A percentile compares a stretch with the other conserved stretches of the same genome.
These are phyloP conservation scores for Lasiosphaeriaceae sp. DNA, from an alignment of 495 filamentous ascomycete species.

Conservation along the genomic window DNA sequence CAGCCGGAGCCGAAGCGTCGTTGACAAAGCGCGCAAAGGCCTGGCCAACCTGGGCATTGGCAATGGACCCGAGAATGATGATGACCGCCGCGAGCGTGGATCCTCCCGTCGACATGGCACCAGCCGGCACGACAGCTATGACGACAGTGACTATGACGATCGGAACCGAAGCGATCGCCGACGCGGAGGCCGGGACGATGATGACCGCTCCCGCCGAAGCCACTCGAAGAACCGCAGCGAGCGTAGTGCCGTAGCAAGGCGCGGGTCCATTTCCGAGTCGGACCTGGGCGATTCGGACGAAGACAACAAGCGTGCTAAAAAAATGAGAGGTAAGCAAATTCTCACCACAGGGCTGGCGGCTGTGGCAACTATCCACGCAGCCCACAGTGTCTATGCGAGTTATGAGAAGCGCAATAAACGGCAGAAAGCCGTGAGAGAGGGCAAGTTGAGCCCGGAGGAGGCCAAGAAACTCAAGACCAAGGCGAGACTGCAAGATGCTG, in stretches of 20 bases:
- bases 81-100: slow-evolving; percentile 25
- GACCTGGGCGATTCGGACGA: slow-evolving; percentile 70
- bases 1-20: slow-evolving; percentile 49
- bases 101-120: slow-evolving; percentile 27
- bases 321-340: slow-evolving; percentile 80
- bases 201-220: slow-evolving; percentile 34
- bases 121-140: slow-evolving; percentile 35
- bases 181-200: slow-evolving; percentile 46
- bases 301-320: slow-evolving; percentile 68
- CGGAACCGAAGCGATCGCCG: slow-evolving; percentile 20
- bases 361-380: slow-evolving; percentile 86
- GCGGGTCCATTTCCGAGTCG: slow-evolving; percentile 45
- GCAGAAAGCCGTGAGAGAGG: slow-evolving; percentile 65
- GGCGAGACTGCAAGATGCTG: slow-evolving; percentile 68
- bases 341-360: slow-evolving; percentile 79
- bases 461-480: slow-evolving; percentile 72
- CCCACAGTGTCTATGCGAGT: slow-evolving; percentile 71
- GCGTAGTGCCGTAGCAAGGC: slow-evolving; percentile 28
- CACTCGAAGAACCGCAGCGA: slow-evolving; percentile 20
- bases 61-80: slow-evolving; percentile 43
- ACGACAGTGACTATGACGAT: slow-evolving; percentile 49
- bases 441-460: slow-evolving; percentile 68
- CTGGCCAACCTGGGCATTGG: slow-evolving; percentile 45
- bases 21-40: slow-evolving; percentile 39
- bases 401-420: slow-evolving; percentile 71